phyloP scores from a whole-genome alignment of 441 rosid species.

The Syzygium malaccense region DNA sequence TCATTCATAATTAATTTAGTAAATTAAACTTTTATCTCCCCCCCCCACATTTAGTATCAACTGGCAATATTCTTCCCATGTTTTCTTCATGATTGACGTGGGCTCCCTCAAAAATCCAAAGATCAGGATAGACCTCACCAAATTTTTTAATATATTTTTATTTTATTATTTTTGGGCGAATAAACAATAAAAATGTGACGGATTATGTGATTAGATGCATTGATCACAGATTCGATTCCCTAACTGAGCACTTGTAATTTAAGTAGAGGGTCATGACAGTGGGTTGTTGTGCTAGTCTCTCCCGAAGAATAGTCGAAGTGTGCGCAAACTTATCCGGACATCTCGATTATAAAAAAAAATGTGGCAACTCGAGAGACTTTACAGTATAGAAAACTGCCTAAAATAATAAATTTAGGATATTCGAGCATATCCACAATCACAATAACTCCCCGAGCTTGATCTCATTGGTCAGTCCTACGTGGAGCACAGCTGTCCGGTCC shows the following conservation, averaged over 20 bases:
- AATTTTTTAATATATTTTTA: not conserved
- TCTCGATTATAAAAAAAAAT: not conserved
- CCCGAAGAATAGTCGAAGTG: too few relatives aligned
- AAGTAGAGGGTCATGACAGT: too few relatives aligned
- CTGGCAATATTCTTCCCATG: not conserved
- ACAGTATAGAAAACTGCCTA: not conserved
- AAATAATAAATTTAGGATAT: not conserved
- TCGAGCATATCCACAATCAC: conserved; percentile 42
- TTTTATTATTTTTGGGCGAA: not conserved
- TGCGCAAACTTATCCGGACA: too few relatives aligned
- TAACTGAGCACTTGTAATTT: too few relatives aligned
- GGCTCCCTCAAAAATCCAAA: not conserved
- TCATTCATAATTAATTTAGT: not conserved
- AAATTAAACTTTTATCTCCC: not conserved
- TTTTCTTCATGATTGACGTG: not conserved
- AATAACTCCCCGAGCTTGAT: not conserved
- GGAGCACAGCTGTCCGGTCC: conserved; percentile 29
- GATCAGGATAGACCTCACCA: not conserved
- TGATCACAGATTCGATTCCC: too few relatives aligned
- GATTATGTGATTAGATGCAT: too few relatives aligned
- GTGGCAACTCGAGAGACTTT: not conserved
- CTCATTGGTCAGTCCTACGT: conserved; percentile 32
- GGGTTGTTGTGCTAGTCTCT: too few relatives aligned
- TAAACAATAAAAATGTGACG: not conserved
- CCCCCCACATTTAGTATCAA: not conserved